Percentiles rank a stretch among this genome's conserved stretches.
phyloP scores from a whole-genome alignment of 441 rosid species.

The Euphorbia schlechtendalii region DNA sequence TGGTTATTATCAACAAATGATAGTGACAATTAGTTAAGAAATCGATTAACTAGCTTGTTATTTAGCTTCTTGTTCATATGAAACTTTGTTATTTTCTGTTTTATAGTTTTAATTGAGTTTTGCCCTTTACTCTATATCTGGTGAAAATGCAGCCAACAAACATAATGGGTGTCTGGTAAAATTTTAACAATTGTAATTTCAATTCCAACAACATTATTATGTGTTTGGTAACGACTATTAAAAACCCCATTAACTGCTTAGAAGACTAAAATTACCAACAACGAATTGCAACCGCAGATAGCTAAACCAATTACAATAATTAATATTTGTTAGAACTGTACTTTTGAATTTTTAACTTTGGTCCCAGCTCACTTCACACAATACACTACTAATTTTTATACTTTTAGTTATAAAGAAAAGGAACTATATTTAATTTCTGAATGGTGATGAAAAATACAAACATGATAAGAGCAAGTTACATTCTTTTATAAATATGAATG shows the following conservation, averaged over 20 bases:
- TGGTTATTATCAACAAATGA: conserved; percentile 18
- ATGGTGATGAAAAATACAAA: background rate
- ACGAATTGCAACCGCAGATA: no score
- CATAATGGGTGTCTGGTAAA: no score
- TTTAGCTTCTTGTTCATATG: background rate
- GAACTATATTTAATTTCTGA: no score
- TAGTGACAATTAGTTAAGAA: conserved; percentile 29
- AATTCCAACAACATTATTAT: no score
- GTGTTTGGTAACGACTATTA: no score
- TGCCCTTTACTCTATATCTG: conserved; percentile 22
- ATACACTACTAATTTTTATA: no score
- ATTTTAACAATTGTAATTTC: no score
- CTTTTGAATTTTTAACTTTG: background rate
- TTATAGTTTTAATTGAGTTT: background rate
- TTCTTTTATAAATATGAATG: no score
- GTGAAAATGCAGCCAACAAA: conserved; percentile 23
- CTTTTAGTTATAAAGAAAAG: background rate
- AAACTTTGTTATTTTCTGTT: background rate
- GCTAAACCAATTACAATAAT: conserved; percentile 1
- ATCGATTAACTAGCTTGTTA: conserved; percentile 22
- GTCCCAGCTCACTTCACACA: background rate
- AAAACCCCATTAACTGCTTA: no score
- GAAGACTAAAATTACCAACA: no score
- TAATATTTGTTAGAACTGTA: background rate
- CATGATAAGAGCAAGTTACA: background rate